Base-by-base conservation (phyloP, 805 yeast species). In the Kurtzmaniella cleridarum region DNA sequence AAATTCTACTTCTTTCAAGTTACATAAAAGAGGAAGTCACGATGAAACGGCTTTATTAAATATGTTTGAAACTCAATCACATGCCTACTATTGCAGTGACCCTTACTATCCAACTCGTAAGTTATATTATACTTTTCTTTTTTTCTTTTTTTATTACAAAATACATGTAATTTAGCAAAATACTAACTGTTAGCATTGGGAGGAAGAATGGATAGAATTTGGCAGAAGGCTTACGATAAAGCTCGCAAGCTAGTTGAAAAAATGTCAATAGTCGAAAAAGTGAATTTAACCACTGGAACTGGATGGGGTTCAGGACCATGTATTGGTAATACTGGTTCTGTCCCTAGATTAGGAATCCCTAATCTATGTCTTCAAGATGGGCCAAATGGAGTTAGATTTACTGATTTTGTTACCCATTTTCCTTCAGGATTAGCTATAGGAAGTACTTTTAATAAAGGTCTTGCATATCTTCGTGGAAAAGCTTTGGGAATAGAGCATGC, bases 251-350 rank as follows among this genome's bases (percentile, higher is more conserved):
- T 78, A 24, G 82, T 78, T 13, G 71, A 72, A 39, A 73, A 71
- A 43, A 72, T 79, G 76, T 65, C 81, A 3, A 67, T 73, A 29
- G 58, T 69, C 13, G 85, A 79, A 50, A 79, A 78, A 47, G 81
- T 76, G 20, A 79, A 79, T 50, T 55, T 79, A 36, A 79, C 84
- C 5, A 74, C 82, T 3, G 84, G 84, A 13, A 76, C 78, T 11
- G 81, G 81, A 14, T 77, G 80, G 76, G 78, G 78, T 1, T 36
- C 76, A 23, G 82, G 81, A 5, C 79, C 79, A 2, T 75, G 82
- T 51, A 66, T 76, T 27, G 84, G 83, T 1, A 79, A 78, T 49
- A 76, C 82, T 0, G 83, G 83, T 0, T 61, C 73, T 5, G 71
- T 78, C 33, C 79, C 78, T 16, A 55, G 82, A 24, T 57, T 78